Evolutionary conservation across 1,284 basidiomycete species (phyloP).

Genomic region (Moniliella sp.): DNA sequence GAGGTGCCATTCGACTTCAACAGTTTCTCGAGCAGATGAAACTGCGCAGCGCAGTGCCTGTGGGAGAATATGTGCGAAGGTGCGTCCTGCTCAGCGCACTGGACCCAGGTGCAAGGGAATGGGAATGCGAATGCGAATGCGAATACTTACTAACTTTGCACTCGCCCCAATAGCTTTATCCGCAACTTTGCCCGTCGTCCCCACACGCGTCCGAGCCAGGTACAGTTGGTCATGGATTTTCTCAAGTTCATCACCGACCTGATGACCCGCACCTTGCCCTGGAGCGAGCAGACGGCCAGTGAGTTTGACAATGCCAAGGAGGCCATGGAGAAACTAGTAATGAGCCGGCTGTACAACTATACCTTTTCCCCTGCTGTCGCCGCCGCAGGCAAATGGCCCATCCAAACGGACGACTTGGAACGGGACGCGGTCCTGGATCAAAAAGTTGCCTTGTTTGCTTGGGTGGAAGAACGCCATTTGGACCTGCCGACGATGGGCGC

Average conservation of each 20-base stretch:
- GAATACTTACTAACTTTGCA: not conserved
- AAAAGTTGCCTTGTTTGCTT: constrained; percentile 70
- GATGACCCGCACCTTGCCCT: constrained; percentile 23
- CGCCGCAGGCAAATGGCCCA: constrained; percentile 23
- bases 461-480: constrained; percentile 70
- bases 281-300: constrained; percentile 38
- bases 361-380: constrained; percentile 29
- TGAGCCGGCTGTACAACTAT: constrained; percentile 65
- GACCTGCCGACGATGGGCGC: constrained; percentile 39
- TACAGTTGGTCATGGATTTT: constrained; percentile 33
- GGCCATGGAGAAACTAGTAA: constrained; percentile 97
- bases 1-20: constrained; percentile 32
- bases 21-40: constrained; percentile 33
- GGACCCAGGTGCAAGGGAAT: no score
- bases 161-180: constrained; percentile 16
- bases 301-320: constrained; percentile 94
- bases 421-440: constrained; percentile 72
- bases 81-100: not conserved
- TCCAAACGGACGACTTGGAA: constrained; percentile 73
- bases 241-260: constrained; percentile 28
- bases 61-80: constrained; percentile 28
- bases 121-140: no score
- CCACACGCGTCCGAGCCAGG: constrained; percentile 24
- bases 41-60: constrained; percentile 23
- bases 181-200: constrained; percentile 30